Percentiles rank a stretch among this genome's conserved stretches.
These are phyloP conservation scores for Drechmeria coniospora DNA, from an alignment of 2,329 filamentous ascomycete genomes.

Conservation along the genomic window DNA sequence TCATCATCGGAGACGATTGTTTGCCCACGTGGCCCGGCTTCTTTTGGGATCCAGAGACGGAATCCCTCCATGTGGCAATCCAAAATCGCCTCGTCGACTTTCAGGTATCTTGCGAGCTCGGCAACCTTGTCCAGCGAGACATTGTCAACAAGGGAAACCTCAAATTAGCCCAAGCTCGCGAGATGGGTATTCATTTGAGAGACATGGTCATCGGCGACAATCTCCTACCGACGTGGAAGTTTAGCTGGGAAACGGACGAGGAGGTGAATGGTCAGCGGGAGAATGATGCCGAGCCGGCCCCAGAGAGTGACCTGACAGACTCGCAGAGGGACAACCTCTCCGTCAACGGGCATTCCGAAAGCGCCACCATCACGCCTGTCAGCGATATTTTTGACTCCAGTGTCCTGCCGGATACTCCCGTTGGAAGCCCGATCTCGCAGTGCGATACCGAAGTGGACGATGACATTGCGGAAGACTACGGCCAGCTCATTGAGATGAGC, in stretches of 20 bases:
- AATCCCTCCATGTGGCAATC: conserved; percentile 11
- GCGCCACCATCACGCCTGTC: too few species aligned
- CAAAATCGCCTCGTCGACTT: conserved; percentile 10
- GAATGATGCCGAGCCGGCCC: neutral
- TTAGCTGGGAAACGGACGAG: neutral
- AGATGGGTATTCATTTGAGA: conserved; percentile 7
- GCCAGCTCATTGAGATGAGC: too few species aligned
- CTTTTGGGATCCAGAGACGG: conserved; percentile 10
- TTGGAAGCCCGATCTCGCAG: too few species aligned
- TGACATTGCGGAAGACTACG: too few species aligned
- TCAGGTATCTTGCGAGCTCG: conserved; percentile 7
- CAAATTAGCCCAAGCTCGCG: conserved; percentile 11
- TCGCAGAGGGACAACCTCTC: too few species aligned
- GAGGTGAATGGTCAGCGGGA: neutral
- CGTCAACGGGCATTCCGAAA: too few species aligned
- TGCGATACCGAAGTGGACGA: too few species aligned
- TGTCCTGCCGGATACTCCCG: too few species aligned
- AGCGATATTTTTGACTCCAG: too few species aligned
- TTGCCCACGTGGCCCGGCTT: conserved; percentile 13
- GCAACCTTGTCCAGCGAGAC: conserved; percentile 6
- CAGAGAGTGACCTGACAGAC: neutral
- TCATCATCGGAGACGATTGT: conserved; percentile 14
- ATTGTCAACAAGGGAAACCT: conserved; percentile 12
- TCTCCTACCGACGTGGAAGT: conserved; percentile 15
- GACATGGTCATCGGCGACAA: conserved; percentile 11